Conservation (phyloP, 2,329 filamentous ascomycete species). For the Thermomyces lanuginosus region DNA sequence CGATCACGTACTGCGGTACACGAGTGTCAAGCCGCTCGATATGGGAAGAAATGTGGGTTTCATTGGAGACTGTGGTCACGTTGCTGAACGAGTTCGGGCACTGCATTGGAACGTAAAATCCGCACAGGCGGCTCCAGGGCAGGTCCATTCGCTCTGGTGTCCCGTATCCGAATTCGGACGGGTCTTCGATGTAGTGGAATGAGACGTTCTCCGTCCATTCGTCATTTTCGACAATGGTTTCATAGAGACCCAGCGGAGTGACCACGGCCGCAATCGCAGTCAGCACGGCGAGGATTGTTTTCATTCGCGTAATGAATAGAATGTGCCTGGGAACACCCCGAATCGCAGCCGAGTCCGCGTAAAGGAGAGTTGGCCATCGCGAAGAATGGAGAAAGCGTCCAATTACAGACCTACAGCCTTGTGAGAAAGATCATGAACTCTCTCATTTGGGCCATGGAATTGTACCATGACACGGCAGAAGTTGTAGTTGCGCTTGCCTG, state of each 20-base stretch:
- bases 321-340: conserved; percentile 17
- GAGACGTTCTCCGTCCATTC: conserved; percentile 7
- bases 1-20: conserved; percentile 19
- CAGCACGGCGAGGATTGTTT: conserved; percentile 13
- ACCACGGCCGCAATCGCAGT: conserved; percentile 29
- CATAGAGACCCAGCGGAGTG: conserved; percentile 32
- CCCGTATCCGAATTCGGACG: conserved; percentile 13
- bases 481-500: conserved; percentile 26
- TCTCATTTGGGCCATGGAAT: not conserved
- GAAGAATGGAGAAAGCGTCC: conserved; percentile 23
- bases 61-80: conserved; percentile 6
- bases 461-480: conserved; percentile 14
- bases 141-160: conserved; percentile 21
- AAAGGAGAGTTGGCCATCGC: conserved; percentile 28
- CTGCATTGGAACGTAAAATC: conserved; percentile 5
- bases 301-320: conserved; percentile 12
- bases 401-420: conserved; percentile 20
- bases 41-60: conserved; percentile 1
- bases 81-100: conserved; percentile 12
- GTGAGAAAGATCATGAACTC: conserved; percentile 1
- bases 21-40: conserved; percentile 15
- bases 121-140: conserved; percentile 20
- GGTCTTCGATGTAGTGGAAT: conserved; percentile 26
- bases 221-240: conserved; percentile 15
- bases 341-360: conserved; percentile 20